Conservation (phyloP, 1,284 basidiomycete genomes). For the Porogramme epimiltina region DNA sequence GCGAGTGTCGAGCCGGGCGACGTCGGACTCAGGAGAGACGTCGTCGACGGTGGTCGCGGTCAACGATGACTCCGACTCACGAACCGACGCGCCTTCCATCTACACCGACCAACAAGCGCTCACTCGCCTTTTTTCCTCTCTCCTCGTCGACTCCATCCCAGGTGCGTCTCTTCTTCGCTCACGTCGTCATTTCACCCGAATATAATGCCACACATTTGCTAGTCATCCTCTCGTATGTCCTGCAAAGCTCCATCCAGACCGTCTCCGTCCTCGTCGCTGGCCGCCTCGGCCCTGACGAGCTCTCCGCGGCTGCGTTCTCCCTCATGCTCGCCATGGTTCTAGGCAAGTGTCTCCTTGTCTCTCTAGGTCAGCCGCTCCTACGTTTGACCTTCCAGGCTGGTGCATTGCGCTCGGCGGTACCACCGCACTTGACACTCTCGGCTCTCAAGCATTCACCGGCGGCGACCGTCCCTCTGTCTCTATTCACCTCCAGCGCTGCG, state of each 20-base stretch:
- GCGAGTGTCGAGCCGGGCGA: conserved; percentile 9
- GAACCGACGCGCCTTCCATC: conserved; percentile 21
- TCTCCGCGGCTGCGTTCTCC: conserved; percentile 72
- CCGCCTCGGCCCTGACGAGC: conserved; percentile 65
- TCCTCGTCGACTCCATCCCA: conserved; percentile 57
- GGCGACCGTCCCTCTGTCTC: conserved; percentile 56
- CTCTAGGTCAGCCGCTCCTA: neutral
- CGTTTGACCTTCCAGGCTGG: conserved; percentile 51
- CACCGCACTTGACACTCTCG: conserved; percentile 76
- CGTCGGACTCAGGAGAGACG: conserved; percentile 13
- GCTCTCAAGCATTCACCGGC: conserved; percentile 75
- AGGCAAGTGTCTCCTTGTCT: conserved; percentile 48
- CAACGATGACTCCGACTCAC: too few species aligned
- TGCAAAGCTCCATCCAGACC: conserved; percentile 76
- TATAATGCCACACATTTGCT: neutral
- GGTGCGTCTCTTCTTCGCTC: conserved; percentile 36
- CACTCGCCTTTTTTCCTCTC: conserved; percentile 44
- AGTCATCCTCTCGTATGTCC: conserved; percentile 51
- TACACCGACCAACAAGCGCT: conserved; percentile 28
- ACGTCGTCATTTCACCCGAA: neutral
- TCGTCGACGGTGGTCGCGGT: conserved; percentile 9
- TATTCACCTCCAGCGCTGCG: conserved; percentile 68
- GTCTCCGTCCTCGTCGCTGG: conserved; percentile 63
- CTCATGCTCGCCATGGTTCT: conserved; percentile 73
- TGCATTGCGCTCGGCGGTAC: conserved; percentile 76